A percentile compares a stretch with the other conserved stretches of the same genome.
phyloP scores from a whole-genome alignment of 108 stramenopile species.

The Cylindrotheca closterium region DNA sequence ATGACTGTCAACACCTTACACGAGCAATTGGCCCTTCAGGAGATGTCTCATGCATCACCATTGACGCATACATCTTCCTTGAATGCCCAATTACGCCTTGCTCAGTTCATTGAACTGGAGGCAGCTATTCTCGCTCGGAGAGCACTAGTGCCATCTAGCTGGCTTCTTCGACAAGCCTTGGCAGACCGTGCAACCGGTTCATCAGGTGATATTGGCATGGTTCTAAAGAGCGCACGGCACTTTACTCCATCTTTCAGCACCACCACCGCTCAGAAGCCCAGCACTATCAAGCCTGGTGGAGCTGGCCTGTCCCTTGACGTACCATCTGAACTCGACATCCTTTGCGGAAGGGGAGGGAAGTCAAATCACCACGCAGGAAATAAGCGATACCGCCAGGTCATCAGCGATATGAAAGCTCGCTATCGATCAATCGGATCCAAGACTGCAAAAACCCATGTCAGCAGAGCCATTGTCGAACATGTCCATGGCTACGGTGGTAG shows the following conservation, averaged over 20 bases:
- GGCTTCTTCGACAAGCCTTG: background rate
- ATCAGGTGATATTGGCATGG: no score
- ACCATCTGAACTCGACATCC: constrained; percentile 7
- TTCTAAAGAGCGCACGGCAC: no score
- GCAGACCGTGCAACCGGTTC: no score
- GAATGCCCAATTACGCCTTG: background rate
- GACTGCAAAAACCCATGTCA: constrained; percentile 37
- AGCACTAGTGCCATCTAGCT: background rate
- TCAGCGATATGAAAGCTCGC: constrained; percentile 28
- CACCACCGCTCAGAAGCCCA: no score
- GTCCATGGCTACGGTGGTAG: constrained; percentile 31
- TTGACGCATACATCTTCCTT: no score
- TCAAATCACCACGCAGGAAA: constrained; percentile 34
- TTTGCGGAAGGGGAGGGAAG: constrained; percentile 31
- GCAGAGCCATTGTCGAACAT: constrained; percentile 40
- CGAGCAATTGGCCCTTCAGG: no score
- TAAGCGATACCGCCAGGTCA: constrained; percentile 39
- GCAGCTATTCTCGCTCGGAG: background rate
- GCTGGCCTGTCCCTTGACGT: no score
- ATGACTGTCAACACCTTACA: no score
- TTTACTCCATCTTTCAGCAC: no score
- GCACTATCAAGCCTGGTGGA: no score
- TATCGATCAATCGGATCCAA: constrained; percentile 32
- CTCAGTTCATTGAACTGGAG: background rate
- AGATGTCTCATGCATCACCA: no score